Evolutionary conservation across 1,284 basidiomycete species (phyloP).

Genomic region (Malassezia sympodialis): DNA sequence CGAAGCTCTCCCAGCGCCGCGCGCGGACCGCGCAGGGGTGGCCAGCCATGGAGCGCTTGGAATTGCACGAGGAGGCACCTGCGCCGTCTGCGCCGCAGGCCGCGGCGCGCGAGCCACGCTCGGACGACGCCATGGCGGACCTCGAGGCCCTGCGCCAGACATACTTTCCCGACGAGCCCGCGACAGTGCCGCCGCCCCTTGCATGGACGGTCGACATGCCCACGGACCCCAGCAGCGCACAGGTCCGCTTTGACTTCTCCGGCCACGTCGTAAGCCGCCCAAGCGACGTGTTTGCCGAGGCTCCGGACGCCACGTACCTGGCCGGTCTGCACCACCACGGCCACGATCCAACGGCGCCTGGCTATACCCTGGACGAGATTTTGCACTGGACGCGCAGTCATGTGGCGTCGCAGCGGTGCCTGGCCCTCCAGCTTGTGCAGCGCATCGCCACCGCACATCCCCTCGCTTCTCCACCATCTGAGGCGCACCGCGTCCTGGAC

Average conservation of each 20-base stretch:
- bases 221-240: background rate
- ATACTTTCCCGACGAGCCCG: slow-evolving; percentile 64
- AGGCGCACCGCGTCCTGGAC: slow-evolving; percentile 1
- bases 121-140: slow-evolving; percentile 3
- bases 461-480: background rate
- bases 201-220: slow-evolving; percentile 31
- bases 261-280: slow-evolving; percentile 20
- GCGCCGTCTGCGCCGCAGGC: slow-evolving; percentile 31
- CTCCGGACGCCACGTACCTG: slow-evolving; percentile 25
- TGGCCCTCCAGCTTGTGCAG: slow-evolving; percentile 66
- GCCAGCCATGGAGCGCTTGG: background rate
- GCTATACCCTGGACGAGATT: slow-evolving; percentile 81
- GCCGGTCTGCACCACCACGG: slow-evolving; percentile 75
- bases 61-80: background rate
- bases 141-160: slow-evolving; percentile 63
- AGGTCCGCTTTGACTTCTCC: slow-evolving; percentile 33
- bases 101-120: slow-evolving; percentile 48
- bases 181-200: slow-evolving; percentile 23
- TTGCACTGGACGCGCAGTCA: slow-evolving; percentile 70
- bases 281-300: background rate
- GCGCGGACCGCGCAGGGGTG: background rate
- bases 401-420: slow-evolving; percentile 69
- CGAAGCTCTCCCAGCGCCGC: slow-evolving; percentile 23
- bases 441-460: slow-evolving; percentile 51
- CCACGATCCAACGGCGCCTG: slow-evolving; percentile 64